Conservation (phyloP, 352 stramenopile species). For the Phytophthora fragariaefolia region DNA sequence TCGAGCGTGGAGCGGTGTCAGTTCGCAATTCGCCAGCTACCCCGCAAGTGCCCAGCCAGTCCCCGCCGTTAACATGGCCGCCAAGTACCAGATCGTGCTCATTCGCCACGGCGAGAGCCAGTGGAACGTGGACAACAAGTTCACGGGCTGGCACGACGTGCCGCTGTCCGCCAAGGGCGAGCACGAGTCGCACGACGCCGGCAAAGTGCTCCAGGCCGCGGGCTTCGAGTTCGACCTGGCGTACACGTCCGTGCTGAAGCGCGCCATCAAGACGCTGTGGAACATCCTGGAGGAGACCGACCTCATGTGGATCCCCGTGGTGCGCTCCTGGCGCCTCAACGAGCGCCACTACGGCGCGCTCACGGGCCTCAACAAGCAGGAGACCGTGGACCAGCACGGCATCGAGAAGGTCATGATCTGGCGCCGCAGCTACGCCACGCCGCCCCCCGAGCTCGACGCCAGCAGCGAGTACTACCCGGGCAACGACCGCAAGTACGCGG, state of each 20-base stretch:
- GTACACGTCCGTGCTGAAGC: constrained; percentile 97
- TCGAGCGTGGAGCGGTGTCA: constrained; percentile 19
- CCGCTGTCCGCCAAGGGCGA: constrained; percentile 89
- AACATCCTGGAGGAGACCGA: constrained; percentile 97
- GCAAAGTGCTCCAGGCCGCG: constrained; percentile 92
- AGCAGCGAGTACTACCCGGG: constrained; percentile 91
- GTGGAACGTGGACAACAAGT: constrained; percentile 99
- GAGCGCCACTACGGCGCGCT: constrained; percentile 91
- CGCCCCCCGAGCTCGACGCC: constrained; percentile 92
- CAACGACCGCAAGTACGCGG: constrained; percentile 92
- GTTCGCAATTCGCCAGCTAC: constrained; percentile 42
- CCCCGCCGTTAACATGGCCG: constrained; percentile 31
- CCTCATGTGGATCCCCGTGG: constrained; percentile 97
- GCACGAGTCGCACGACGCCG: constrained; percentile 94
- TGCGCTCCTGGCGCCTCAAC: constrained; percentile 92
- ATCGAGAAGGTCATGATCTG: constrained; percentile 96
- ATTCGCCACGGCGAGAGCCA: constrained; percentile 96
- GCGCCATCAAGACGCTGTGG: constrained; percentile 98
- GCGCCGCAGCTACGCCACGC: constrained; percentile 97
- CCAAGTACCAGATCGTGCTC: constrained; percentile 90
- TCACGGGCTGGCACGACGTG: constrained; percentile 99
- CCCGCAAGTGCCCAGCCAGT: constrained; percentile 8
- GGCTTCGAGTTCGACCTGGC: constrained; percentile 96
- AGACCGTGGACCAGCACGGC: constrained; percentile 91
- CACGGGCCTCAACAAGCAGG: constrained; percentile 92